Evolutionary conservation across 768 basidiomycete genomes (phyloP).

Genomic region (Leucocoprinus leucothites): DNA sequence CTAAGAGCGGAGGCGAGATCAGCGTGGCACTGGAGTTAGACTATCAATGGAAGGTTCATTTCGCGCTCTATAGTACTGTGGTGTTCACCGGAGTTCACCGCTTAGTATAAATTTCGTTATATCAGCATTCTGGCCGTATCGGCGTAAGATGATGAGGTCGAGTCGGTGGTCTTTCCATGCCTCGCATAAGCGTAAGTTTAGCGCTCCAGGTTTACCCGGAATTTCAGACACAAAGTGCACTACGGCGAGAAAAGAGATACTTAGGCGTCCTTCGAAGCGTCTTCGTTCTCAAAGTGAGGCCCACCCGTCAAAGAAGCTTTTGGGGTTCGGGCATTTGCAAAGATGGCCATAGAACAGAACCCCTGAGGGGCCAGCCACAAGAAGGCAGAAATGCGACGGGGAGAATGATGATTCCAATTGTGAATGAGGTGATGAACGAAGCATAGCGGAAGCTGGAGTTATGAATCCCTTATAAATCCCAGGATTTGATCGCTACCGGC

Average conservation of each 20-base stretch:
- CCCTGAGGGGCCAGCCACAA: no score
- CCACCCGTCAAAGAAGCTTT: slow-evolving; percentile 1
- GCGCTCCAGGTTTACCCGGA: no score
- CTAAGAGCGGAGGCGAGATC: no score
- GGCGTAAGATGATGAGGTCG: no score
- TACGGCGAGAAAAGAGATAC: no score
- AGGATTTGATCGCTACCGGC: slow-evolving; percentile 4
- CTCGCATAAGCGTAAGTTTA: no score
- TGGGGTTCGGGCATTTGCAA: not conserved
- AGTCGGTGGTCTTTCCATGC: no score
- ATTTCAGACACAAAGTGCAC: no score
- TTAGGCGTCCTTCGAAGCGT: no score
- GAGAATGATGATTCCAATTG: not conserved
- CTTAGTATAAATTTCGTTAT: not conserved
- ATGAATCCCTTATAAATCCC: no score
- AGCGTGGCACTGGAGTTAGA: not conserved
- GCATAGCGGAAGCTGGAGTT: not conserved
- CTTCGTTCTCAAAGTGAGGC: not conserved
- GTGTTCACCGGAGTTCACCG: not conserved
- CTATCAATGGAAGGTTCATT: not conserved
- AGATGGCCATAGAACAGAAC: not conserved
- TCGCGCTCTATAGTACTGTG: no score
- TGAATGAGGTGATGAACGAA: not conserved
- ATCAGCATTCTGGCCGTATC: no score
- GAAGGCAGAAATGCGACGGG: not conserved